A percentile compares a stretch with the other conserved stretches of the same genome.
phyloP scores from a whole-genome alignment of 495 filamentous ascomycete genomes.

The Xylaria intraflava region DNA sequence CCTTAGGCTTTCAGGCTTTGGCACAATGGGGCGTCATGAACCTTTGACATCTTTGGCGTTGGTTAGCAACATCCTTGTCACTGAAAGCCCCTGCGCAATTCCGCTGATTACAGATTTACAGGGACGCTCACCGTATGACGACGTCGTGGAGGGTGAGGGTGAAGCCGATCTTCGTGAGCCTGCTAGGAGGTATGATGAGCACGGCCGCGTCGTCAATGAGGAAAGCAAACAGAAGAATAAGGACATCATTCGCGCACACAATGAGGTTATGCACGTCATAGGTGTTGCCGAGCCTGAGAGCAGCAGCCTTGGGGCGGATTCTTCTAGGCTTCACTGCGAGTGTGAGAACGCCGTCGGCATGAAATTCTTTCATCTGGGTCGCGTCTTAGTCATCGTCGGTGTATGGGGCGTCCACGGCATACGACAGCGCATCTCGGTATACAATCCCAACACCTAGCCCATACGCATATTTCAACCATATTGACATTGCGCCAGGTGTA shows the following conservation, averaged over 20 bases:
- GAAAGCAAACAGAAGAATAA: conserved; percentile 45
- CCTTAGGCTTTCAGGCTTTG: neutral
- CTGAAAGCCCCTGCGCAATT: neutral
- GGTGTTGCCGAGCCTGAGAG: conserved; percentile 47
- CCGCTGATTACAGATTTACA: conserved; percentile 22
- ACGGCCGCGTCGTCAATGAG: conserved; percentile 60
- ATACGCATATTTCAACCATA: neutral
- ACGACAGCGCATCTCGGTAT: conserved; percentile 44
- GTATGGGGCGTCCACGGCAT: conserved; percentile 50
- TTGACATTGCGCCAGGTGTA: conserved; percentile 10
- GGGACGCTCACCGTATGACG: conserved; percentile 69
- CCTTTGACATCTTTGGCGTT: conserved; percentile 45
- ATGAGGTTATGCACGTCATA: conserved; percentile 52
- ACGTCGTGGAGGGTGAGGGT: conserved; percentile 43
- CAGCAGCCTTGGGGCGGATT: conserved; percentile 23
- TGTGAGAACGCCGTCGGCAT: conserved; percentile 37
- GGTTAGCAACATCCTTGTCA: conserved; percentile 28
- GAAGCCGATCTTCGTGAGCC: conserved; percentile 41
- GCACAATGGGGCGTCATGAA: conserved; percentile 42
- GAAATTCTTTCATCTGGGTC: conserved; percentile 30
- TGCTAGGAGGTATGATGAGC: conserved; percentile 61
- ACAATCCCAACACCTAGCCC: conserved; percentile 3
- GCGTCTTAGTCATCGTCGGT: conserved; percentile 32
- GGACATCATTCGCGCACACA: conserved; percentile 48
- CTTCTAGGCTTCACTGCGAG: conserved; percentile 23